Conservation (phyloP, 805 yeast genomes). For the Huiozyma sinensis region DNA sequence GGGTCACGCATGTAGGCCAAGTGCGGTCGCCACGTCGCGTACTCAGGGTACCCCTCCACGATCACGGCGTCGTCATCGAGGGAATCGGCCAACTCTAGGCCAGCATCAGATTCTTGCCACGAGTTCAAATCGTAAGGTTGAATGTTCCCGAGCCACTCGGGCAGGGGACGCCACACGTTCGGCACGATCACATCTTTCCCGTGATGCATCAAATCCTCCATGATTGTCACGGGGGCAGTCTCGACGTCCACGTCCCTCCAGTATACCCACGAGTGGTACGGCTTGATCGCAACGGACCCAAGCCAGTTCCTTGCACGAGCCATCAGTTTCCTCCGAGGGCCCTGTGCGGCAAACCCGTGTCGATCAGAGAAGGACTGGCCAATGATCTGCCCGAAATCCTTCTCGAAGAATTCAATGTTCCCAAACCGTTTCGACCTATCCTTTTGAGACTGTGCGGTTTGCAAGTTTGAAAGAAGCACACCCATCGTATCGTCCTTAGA, state of each 20-base stretch:
- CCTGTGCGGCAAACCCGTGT: conserved; percentile 94
- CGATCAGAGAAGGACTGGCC: conserved; percentile 91
- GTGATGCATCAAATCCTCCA: conserved; percentile 90
- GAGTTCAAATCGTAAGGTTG: conserved; percentile 80
- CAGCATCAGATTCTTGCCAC: conserved; percentile 82
- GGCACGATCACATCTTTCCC: conserved; percentile 89
- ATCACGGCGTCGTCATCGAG: conserved; percentile 91
- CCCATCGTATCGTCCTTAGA: conserved; percentile 82
- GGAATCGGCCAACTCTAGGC: conserved; percentile 59
- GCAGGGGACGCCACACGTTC: conserved; percentile 84
- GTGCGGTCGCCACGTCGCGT: conserved; percentile 97
- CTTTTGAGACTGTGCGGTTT: conserved; percentile 53
- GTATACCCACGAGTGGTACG: conserved; percentile 90
- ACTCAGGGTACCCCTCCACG: conserved; percentile 95
- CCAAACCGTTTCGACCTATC: conserved; percentile 63
- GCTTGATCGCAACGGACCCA: conserved; percentile 72
- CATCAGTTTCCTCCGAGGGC: conserved; percentile 89
- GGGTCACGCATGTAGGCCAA: conserved; percentile 91
- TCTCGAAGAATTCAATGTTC: conserved; percentile 75
- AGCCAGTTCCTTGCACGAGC: conserved; percentile 95
- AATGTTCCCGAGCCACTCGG: conserved; percentile 76
- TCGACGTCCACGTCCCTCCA: conserved; percentile 99
- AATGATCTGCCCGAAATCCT: conserved; percentile 85
- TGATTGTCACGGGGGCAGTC: conserved; percentile 68
- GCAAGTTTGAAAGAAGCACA: conserved; percentile 45